These are phyloP conservation scores for Mallotus japonicus DNA, from an alignment of 441 rosid species.

Conservation along the genomic window DNA sequence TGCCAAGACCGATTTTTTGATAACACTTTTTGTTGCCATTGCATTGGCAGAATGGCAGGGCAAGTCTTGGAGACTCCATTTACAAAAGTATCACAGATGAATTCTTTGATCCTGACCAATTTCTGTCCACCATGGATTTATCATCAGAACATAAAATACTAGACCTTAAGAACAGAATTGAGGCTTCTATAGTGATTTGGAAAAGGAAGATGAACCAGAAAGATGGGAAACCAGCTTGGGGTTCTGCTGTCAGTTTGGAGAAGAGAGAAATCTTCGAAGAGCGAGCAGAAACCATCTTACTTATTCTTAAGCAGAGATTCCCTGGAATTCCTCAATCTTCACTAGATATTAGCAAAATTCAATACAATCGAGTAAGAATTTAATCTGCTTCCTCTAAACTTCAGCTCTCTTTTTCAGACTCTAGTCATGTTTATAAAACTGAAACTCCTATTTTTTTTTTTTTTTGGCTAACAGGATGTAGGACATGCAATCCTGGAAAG, in stretches of 20 bases:
- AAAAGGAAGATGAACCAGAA: constrained; percentile 82
- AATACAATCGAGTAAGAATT: constrained; percentile 61
- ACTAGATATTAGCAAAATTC: constrained; percentile 92
- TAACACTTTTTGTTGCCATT: background rate
- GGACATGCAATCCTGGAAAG: constrained; percentile 93
- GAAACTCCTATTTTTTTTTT: constrained; percentile 2
- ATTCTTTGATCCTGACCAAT: constrained; percentile 74
- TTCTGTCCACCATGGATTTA: constrained; percentile 68
- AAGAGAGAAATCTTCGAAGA: constrained; percentile 93
- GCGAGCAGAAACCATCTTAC: constrained; percentile 89
- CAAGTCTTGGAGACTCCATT: constrained; percentile 80
- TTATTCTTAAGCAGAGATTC: constrained; percentile 70
- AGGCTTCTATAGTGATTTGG: constrained; percentile 94
- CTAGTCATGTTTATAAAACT: background rate
- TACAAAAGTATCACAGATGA: constrained; percentile 79
- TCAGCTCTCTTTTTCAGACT: background rate
- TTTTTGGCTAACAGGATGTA: constrained; percentile 64
- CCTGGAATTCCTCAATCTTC: constrained; percentile 90
- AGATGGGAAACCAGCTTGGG: constrained; percentile 80
- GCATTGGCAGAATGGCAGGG: constrained; percentile 69
- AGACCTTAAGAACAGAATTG: constrained; percentile 86
- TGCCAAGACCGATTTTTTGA: background rate
- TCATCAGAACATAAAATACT: constrained; percentile 85
- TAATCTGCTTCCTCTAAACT: background rate
- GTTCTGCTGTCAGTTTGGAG: constrained; percentile 78